phyloP scores from a whole-genome alignment of 2,329 filamentous ascomycete species.

The Atkinsonella texensis region DNA sequence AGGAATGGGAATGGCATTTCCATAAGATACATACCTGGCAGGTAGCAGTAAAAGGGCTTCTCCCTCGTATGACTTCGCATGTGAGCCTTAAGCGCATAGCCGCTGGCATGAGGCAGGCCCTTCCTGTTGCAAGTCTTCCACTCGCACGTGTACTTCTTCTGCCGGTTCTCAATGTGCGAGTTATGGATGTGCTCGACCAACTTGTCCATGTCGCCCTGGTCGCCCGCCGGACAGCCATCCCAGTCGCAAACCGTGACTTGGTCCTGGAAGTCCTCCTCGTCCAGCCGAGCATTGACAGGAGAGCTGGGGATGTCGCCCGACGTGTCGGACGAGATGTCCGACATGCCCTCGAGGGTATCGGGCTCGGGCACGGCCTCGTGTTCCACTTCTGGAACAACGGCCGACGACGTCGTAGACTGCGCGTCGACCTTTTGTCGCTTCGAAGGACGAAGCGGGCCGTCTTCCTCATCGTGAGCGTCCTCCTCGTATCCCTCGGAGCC shows the following conservation, averaged over 20 bases:
- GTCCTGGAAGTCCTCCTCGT: constrained; percentile 65
- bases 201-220: constrained; percentile 68
- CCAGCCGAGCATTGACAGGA: constrained; percentile 51
- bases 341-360: constrained; percentile 44
- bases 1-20: background rate
- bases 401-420: constrained; percentile 33
- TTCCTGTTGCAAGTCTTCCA: constrained; percentile 86
- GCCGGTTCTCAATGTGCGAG: constrained; percentile 83
- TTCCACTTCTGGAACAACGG: constrained; percentile 29
- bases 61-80: constrained; percentile 97
- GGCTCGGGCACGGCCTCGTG: constrained; percentile 35
- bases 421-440: constrained; percentile 36
- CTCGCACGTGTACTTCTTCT: constrained; percentile 97
- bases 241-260: constrained; percentile 70
- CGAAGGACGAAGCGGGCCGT: constrained; percentile 27
- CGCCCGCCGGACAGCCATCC: constrained; percentile 61
- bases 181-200: constrained; percentile 79
- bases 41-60: constrained; percentile 93
- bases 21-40: constrained; percentile 56
- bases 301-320: constrained; percentile 73
- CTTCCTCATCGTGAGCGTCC: constrained; percentile 30
- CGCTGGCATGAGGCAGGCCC: constrained; percentile 83
- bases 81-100: constrained; percentile 90
- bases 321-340: constrained; percentile 80
- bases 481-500: constrained; percentile 33